A percentile compares a stretch with the other conserved stretches of the same genome.
Evolutionary conservation across 2,329 filamentous ascomycete species (phyloP).

Genomic region (Claviceps capensis): DNA sequence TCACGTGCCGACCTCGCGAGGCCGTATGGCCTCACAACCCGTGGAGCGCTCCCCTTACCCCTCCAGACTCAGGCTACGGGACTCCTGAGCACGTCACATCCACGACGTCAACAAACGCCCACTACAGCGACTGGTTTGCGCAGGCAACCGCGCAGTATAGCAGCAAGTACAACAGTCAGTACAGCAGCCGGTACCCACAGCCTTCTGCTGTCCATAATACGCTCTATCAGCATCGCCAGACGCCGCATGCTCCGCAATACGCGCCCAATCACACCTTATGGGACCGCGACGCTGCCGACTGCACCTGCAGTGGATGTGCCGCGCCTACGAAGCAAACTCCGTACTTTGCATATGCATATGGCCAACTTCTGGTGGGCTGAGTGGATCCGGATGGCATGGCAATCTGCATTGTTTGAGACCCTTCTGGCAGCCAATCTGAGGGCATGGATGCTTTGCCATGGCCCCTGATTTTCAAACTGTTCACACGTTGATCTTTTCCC

Average conservation of each 20-base stretch:
- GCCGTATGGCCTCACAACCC: slow-evolving; percentile 31
- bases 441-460: no score
- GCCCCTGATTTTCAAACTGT: slow-evolving; percentile 6
- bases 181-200: slow-evolving; percentile 31
- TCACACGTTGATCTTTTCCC: slow-evolving; percentile 9
- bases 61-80: slow-evolving; percentile 47
- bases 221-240: slow-evolving; percentile 28
- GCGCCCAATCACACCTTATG: slow-evolving; percentile 33
- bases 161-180: slow-evolving; percentile 14
- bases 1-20: slow-evolving; percentile 31
- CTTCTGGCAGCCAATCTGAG: no score
- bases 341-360: slow-evolving; percentile 36
- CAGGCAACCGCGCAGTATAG: slow-evolving; percentile 20
- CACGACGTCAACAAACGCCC: slow-evolving; percentile 38
- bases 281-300: slow-evolving; percentile 37
- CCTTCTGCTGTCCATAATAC: slow-evolving; percentile 22
- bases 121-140: slow-evolving; percentile 45
- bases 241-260: slow-evolving; percentile 29
- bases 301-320: slow-evolving; percentile 33
- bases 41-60: slow-evolving; percentile 38
- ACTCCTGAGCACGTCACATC: slow-evolving; percentile 46
- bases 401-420: background rate
- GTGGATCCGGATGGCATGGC: background rate
- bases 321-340: slow-evolving; percentile 30
- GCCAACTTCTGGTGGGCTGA: slow-evolving; percentile 42